Evolutionary conservation across 1,139 yeast species (phyloP).

Genomic region (Hyphopichia buzzinii): DNA sequence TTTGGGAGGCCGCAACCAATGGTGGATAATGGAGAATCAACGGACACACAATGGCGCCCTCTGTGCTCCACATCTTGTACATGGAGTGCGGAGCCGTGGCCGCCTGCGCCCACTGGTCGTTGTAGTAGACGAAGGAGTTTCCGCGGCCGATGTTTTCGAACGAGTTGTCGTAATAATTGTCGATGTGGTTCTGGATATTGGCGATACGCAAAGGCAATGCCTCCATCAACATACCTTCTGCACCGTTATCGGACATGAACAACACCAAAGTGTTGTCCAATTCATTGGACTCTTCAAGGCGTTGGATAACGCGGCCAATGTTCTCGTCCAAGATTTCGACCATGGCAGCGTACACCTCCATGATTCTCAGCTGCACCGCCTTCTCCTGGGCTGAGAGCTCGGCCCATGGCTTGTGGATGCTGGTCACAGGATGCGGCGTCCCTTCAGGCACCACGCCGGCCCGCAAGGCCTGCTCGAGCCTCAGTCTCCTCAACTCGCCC

Average conservation of each 20-base stretch:
- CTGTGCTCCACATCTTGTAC: slow-evolving; percentile 52
- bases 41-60: slow-evolving; percentile 59
- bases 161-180: slow-evolving; percentile 39
- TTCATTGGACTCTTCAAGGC: slow-evolving; percentile 37
- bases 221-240: slow-evolving; percentile 57
- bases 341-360: slow-evolving; percentile 62
- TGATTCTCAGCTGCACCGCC: slow-evolving; percentile 37
- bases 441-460: slow-evolving; percentile 45
- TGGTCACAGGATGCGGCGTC: slow-evolving; percentile 46
- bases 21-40: slow-evolving; percentile 43
- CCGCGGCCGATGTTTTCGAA: slow-evolving; percentile 47
- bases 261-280: slow-evolving; percentile 52
- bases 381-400: slow-evolving; percentile 36
- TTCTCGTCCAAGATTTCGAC: slow-evolving; percentile 52
- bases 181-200: slow-evolving; percentile 25
- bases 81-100: slow-evolving; percentile 56
- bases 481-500: slow-evolving; percentile 32
- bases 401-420: slow-evolving; percentile 40
- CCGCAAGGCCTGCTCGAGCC: slow-evolving; percentile 39
- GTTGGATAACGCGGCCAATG: slow-evolving; percentile 45
- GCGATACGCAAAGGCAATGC: slow-evolving; percentile 43
- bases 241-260: slow-evolving; percentile 62
- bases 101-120: slow-evolving; percentile 66
- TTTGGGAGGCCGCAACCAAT: slow-evolving; percentile 14
- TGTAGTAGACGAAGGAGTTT: slow-evolving; percentile 51